Percentiles rank a stretch among this genome's conserved stretches.
phyloP scores from a whole-genome alignment of 768 basidiomycete species.

The Mrakia frigida region DNA sequence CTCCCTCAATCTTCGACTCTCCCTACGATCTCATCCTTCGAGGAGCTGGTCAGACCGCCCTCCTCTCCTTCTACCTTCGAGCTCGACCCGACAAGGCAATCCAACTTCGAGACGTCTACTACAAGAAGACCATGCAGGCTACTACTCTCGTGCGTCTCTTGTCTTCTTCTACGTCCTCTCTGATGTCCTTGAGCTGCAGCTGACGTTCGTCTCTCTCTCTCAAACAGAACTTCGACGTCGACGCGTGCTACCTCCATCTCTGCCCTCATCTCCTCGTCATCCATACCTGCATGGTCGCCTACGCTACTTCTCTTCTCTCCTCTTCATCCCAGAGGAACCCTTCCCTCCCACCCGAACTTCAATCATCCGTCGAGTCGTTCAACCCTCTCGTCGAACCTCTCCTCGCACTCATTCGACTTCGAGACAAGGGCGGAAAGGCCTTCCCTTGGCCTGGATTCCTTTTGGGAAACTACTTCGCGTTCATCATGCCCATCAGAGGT shows the following conservation, averaged over 20 bases:
- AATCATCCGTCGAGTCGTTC: no score
- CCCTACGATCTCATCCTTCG: not conserved
- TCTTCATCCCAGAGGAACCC: not conserved
- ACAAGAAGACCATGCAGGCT: not conserved
- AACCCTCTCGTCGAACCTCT: no score
- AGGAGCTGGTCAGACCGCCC: not conserved
- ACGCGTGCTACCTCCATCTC: not conserved
- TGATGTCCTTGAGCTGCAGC: not conserved
- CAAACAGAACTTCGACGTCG: not conserved
- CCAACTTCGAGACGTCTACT: not conserved
- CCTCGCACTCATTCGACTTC: no score
- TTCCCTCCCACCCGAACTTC: not conserved
- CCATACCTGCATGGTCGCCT: not conserved
- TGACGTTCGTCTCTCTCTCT: not conserved
- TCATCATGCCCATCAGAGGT: no score
- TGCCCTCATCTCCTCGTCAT: not conserved
- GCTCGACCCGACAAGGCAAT: not conserved
- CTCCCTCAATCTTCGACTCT: constrained; percentile 40
- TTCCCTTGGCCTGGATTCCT: no score
- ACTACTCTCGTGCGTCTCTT: not conserved
- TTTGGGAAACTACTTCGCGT: no score
- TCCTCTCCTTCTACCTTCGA: not conserved
- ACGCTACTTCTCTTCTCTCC: not conserved
- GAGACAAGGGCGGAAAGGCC: no score
- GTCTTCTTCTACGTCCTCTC: no score